Evolutionary conservation across 2,329 filamentous ascomycete species (phyloP), one percentile per base, ranked within the genome.

Genomic region (Coniochaeta sp.): DNA sequence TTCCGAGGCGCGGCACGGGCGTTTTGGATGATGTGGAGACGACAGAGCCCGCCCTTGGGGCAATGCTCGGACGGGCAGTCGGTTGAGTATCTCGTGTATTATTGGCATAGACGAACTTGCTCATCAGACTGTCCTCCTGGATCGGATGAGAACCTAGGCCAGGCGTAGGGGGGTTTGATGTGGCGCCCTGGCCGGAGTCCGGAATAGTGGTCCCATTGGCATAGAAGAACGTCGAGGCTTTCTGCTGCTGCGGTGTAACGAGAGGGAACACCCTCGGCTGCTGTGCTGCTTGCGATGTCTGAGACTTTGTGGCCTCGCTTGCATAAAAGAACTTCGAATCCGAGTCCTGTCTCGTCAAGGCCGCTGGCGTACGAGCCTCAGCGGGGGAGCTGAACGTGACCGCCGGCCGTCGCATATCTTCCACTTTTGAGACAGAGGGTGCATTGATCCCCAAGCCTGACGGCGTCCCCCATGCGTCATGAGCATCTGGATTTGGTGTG

Each of bases 241-340:
- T 78, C 22, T 66, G 61, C 52, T 61, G 62, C n/a, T 65, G 79
- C 73, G 55, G 68, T 60, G 54, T 62, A 56, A 60, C 19, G 28
- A 67, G 69, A 36, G 70, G 71, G 4, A 77, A 16, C 59, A 64
- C 59, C 58, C 61, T 24, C 59, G 55, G 12, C 5, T 54, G 59
- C 38, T 63, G 69, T 17, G 63, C 59, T 36, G 58, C 56, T 17
- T 63, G 62, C 47, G 61, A 56, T 40, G 54, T 57, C 40, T 70
- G 40, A 44, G 73, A 70, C 66, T 83, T 87, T 42, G 64, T 66
- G 24, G 83, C 89, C 66, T 96, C 91, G 71, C 87, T 91, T 30
- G 93, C 95, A 71, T 96, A 93, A 72, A 99, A 97, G 81, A 98
- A 98, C 76, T 91, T 93, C 58, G 88, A 75, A 58, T 83, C 81